Conservation (phyloP, 1,284 basidiomycete species). For the Ustilago lituana region DNA sequence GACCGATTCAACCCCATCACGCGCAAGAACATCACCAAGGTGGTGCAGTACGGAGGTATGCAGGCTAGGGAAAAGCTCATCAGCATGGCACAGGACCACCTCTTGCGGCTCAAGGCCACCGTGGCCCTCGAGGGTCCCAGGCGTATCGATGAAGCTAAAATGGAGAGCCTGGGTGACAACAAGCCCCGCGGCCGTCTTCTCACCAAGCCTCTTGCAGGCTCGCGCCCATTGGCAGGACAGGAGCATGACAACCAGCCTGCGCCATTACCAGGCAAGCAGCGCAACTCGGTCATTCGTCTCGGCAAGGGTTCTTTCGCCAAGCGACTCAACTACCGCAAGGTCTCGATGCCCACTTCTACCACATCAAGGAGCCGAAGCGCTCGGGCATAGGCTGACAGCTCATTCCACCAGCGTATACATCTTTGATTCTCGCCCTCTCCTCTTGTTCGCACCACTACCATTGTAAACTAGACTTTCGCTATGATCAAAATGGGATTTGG, state of each 20-base stretch:
- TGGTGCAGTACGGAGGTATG: conserved; percentile 57
- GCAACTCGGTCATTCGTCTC: conserved; percentile 62
- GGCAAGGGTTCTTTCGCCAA: conserved; percentile 63
- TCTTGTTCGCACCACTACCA: too few relatives aligned
- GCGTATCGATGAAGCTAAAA: conserved; percentile 45
- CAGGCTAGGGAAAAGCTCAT: conserved; percentile 48
- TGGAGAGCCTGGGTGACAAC: conserved; percentile 34
- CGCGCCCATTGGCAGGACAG: conserved; percentile 48
- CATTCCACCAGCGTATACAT: too few relatives aligned
- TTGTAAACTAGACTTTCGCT: conserved; percentile 29
- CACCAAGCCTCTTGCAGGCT: conserved; percentile 48
- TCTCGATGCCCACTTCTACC: conserved; percentile 17
- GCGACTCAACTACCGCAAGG: conserved; percentile 49
- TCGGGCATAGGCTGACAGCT: not conserved
- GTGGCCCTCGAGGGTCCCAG: conserved; percentile 47
- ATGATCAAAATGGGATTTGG: conserved; percentile 3
- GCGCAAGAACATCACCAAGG: conserved; percentile 56
- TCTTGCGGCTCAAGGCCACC: conserved; percentile 53
- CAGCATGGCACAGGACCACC: conserved; percentile 48
- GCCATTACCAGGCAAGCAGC: conserved; percentile 36
- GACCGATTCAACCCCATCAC: conserved; percentile 54
- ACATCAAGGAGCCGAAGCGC: conserved; percentile 3
- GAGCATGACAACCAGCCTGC: conserved; percentile 23
- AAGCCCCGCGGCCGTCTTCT: conserved; percentile 45
- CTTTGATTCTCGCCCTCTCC: too few relatives aligned